Conservation (phyloP, 1,139 yeast genomes). For the Scheffersomyces parashehatae region DNA sequence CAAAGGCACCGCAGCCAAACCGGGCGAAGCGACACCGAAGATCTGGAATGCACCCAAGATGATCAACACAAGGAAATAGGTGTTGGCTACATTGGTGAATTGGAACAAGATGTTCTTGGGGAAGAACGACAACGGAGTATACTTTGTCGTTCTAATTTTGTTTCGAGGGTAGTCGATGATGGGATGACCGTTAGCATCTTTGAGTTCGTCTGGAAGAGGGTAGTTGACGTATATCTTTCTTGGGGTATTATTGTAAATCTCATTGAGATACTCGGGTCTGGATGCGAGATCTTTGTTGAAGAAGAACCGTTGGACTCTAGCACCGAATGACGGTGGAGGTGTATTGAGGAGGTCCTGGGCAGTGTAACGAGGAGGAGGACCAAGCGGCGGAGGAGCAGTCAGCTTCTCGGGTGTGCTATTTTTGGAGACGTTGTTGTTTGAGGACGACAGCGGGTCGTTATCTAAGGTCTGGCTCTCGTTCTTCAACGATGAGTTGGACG, state of each 20-base stretch:
- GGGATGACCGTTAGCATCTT: constrained; percentile 53
- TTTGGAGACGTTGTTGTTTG: constrained; percentile 4
- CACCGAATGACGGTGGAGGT: constrained; percentile 34
- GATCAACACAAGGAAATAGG: constrained; percentile 78
- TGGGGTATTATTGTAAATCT: constrained; percentile 37
- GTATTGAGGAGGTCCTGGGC: constrained; percentile 25
- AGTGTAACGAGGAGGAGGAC: constrained; percentile 2
- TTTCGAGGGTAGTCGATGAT: constrained; percentile 66
- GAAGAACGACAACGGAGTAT: constrained; percentile 83
- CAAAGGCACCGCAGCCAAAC: constrained; percentile 88
- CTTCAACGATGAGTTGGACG: constrained; percentile 5
- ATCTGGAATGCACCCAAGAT: constrained; percentile 85
- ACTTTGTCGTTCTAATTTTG: constrained; percentile 93
- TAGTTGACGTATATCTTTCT: constrained; percentile 41
- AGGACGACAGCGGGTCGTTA: constrained; percentile 3
- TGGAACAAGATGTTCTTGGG: constrained; percentile 83
- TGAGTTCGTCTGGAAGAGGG: constrained; percentile 33
- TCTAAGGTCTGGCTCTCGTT: constrained; percentile 2
- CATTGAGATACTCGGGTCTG: constrained; percentile 37
- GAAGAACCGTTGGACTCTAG: constrained; percentile 26
- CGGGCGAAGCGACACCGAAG: constrained; percentile 91
- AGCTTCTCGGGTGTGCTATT: not conserved
- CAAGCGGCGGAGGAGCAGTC: not conserved
- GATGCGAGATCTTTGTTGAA: constrained; percentile 32
- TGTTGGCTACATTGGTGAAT: constrained; percentile 86